Evolutionary conservation across 148 eudicot genomes (phyloP).

Genomic region (Camellia lanceoleosa): DNA sequence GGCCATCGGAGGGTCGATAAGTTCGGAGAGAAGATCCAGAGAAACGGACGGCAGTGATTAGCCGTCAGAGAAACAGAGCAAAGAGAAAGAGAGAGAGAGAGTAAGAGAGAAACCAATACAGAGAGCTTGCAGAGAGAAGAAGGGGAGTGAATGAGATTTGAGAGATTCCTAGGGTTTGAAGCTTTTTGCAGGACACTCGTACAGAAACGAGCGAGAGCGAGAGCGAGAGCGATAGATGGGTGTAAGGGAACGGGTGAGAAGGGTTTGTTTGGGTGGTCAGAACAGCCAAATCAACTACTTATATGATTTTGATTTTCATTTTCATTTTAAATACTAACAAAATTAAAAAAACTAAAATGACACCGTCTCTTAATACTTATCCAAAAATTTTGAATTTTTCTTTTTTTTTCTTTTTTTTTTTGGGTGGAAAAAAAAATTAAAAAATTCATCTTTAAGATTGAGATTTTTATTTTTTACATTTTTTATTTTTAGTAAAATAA

Average conservation of each 20-base stretch:
- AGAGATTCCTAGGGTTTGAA: conserved; percentile 44
- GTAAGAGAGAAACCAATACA: not conserved
- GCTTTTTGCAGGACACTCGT: conserved; percentile 22
- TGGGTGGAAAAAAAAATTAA: too few relatives aligned
- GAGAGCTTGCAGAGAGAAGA: not conserved
- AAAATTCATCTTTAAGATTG: too few relatives aligned
- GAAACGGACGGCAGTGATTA: not conserved
- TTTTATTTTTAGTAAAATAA: too few relatives aligned
- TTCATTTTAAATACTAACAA: too few relatives aligned
- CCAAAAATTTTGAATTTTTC: too few relatives aligned
- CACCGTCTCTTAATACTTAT: too few relatives aligned
- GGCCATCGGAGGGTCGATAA: conserved; percentile 27
- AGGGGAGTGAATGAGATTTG: conserved; percentile 18
- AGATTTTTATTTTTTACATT: too few relatives aligned
- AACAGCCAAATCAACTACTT: conserved; percentile 34
- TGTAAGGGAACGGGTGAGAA: not conserved
- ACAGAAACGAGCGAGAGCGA: conserved; percentile 15
- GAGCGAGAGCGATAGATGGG: not conserved
- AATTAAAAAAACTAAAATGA: too few relatives aligned
- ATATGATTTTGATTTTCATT: not conserved
- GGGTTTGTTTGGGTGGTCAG: conserved; percentile 34
- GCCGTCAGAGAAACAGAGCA: not conserved
- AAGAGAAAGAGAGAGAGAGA: not conserved
- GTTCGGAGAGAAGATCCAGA: conserved; percentile 9
- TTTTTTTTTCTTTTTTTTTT: too few relatives aligned